phyloP scores from a whole-genome alignment of 2,329 filamentous ascomycete genomes.

The Onygenales sp. region DNA sequence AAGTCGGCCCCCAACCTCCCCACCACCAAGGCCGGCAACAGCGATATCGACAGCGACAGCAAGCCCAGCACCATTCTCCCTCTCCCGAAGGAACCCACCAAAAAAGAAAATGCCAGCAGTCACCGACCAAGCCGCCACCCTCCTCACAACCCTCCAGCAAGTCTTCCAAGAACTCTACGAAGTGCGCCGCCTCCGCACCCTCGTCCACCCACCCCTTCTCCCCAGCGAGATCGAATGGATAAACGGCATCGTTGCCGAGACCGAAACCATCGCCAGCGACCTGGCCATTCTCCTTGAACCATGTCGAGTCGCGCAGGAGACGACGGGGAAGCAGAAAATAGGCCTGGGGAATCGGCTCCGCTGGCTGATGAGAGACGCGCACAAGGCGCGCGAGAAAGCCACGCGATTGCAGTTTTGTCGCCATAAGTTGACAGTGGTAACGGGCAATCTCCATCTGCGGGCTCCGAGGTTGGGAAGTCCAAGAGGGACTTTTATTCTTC shows the following conservation, averaged over 20 bases:
- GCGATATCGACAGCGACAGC: no score
- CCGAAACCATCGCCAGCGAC: conserved; percentile 24
- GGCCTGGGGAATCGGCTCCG: conserved; percentile 10
- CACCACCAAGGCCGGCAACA: no score
- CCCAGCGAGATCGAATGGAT: conserved; percentile 16
- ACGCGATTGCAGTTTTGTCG: conserved; percentile 12
- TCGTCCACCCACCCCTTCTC: conserved; percentile 6
- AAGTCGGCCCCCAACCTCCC: no score
- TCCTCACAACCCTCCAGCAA: conserved; percentile 11
- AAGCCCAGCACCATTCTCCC: no score
- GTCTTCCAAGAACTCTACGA: conserved; percentile 12
- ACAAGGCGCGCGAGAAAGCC: conserved; percentile 11
- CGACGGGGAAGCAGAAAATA: conserved; percentile 9
- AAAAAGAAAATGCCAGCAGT: neutral
- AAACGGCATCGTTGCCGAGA: conserved; percentile 18
- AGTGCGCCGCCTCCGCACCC: conserved; percentile 10
- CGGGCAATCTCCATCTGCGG: conserved; percentile 9
- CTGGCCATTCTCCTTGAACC: conserved; percentile 17
- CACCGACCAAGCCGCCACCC: conserved; percentile 10
- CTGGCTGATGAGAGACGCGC: conserved; percentile 14
- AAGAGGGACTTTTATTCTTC: neutral
- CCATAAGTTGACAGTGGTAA: conserved; percentile 13
- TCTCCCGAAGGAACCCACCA: no score
- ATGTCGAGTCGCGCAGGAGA: conserved; percentile 13
- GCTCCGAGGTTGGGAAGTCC: neutral